Evolutionary conservation across 106 monocot genomes (phyloP).

Genomic region (Allium sativum): DNA sequence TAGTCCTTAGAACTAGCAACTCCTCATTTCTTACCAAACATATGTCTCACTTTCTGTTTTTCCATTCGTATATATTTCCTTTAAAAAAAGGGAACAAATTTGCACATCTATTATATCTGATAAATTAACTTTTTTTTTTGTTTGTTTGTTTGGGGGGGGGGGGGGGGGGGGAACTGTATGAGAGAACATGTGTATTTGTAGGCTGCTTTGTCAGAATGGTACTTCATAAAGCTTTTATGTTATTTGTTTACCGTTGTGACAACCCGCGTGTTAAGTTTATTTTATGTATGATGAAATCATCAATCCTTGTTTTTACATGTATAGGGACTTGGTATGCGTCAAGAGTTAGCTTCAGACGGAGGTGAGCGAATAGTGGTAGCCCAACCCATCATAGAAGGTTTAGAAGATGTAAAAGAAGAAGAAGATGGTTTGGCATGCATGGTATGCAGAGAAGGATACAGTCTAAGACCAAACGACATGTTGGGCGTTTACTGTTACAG

Average conservation of each 20-base stretch:
- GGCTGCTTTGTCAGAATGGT: not conserved
- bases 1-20: not conserved
- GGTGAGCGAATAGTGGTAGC: conserved; percentile 84
- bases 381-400: conserved; percentile 68
- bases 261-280: no score
- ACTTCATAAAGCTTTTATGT: no score
- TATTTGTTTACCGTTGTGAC: no score
- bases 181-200: no score
- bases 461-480: conserved; percentile 77
- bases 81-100: no score
- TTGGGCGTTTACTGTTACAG: conserved; percentile 91
- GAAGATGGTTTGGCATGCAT: conserved; percentile 93
- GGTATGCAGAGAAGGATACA: conserved; percentile 97
- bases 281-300: not conserved
- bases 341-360: conserved; percentile 80
- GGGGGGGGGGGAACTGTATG: no score
- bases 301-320: not conserved
- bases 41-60: no score
- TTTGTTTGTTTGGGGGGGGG: no score
- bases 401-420: conserved; percentile 96
- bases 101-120: no score
- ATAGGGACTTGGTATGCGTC: conserved; percentile 83
- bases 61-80: no score
- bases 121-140: no score
- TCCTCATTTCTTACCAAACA: no score